Evolutionary conservation across 2,329 filamentous ascomycete genomes (phyloP), one percentile per base, ranked within the genome.

Genomic region (Cercospora citrullina): DNA sequence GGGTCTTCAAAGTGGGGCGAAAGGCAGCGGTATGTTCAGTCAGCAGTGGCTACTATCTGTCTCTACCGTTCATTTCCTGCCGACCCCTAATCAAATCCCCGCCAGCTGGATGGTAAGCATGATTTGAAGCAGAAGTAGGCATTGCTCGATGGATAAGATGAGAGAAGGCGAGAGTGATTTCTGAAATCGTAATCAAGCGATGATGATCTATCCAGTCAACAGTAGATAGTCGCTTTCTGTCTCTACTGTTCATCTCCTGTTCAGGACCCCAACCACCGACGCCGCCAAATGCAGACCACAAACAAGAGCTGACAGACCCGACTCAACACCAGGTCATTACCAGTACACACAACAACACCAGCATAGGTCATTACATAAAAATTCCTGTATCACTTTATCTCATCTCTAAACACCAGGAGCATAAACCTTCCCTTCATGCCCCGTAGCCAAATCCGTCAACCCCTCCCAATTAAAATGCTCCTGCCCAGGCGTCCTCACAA

Each of bases 391-490:
- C 39, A 23, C 33, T 21, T 16, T 23, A 23, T 60, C 18, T 39
- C 57, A 18, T 21, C 33, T 28, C 31, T 63, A 68, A 18, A 68
- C 67, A 6, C 67, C 67, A 33, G 60, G 51, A n/a, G 58, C 63
- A 60, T 68, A 68, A 21, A 60, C 57, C 67, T 66, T 68, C 33
- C 57, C 64, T 7, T 45, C 57, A 59, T 64, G 62, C 21, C 66
- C 66, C 4, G 28, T 33, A 18, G 72, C 72, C 70, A 72, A 69
- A 61, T 73, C 71, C 14, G 72, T 73, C 23, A 74, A 60, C 3
- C 72, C 72, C 16, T 74, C 72, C 72, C 72, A 74, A 28, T 61
- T 63, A 58, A 71, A 74, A 21, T 72, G 62, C 6, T 73, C 70
- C 61, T 73, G 67, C 12, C 71, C 71, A 1, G 63, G 64, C 16